A percentile compares a stretch with the other conserved stretches of the same genome.
phyloP scores from a whole-genome alignment of 495 filamentous ascomycete genomes.

The Penicillium roqueforti region DNA sequence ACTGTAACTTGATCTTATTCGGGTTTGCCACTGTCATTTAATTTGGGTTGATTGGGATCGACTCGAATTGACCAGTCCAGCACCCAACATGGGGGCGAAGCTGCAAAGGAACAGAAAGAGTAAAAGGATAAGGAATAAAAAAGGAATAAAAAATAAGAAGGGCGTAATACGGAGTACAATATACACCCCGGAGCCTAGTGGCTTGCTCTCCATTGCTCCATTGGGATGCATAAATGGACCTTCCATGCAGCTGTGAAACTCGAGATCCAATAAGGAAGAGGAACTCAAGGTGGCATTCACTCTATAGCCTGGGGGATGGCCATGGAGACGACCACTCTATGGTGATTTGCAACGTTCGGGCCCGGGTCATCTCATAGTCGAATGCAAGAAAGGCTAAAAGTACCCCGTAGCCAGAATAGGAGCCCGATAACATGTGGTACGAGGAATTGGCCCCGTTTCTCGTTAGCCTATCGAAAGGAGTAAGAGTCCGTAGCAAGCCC shows the following conservation, averaged over 20 bases:
- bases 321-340: no score
- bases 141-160: background rate
- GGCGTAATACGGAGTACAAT: constrained; percentile 5
- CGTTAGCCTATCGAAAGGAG: constrained; percentile 1
- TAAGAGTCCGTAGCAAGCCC: background rate
- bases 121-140: background rate
- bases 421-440: constrained; percentile 5
- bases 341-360: no score
- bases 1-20: background rate
- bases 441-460: constrained; percentile 6
- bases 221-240: constrained; percentile 9
- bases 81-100: background rate
- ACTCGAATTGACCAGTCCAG: background rate
- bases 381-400: background rate
- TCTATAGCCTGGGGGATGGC: background rate
- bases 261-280: background rate
- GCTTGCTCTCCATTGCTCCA: constrained; percentile 2
- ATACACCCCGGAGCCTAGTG: background rate
- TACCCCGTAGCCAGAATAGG: background rate
- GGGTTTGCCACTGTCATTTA: constrained; percentile 1
- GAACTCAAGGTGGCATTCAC: background rate
- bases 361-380: background rate
- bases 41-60: background rate
- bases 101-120: constrained; percentile 3
- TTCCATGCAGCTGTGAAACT: constrained; percentile 17